Percentiles rank a stretch among this genome's conserved stretches.
Evolutionary conservation across 345 rosid genomes (phyloP).

Genomic region (Cardamine occulta): DNA sequence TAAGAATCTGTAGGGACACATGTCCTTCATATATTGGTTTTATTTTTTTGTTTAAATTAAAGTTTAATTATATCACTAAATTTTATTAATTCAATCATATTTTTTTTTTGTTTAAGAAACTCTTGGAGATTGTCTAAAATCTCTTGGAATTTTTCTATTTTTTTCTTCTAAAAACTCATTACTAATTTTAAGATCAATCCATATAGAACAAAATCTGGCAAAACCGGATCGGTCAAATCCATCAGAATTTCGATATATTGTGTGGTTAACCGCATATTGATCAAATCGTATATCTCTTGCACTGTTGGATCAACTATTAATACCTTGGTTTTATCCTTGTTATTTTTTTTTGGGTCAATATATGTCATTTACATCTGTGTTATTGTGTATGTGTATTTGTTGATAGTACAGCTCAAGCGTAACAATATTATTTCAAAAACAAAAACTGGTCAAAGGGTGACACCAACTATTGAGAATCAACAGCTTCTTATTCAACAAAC

Average conservation of each 20-base stretch:
- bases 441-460: conserved; percentile 7
- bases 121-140: no score
- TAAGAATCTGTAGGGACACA: no score
- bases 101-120: no score
- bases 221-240: neutral
- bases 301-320: conserved; percentile 4
- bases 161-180: no score
- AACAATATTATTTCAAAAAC: conserved; percentile 15
- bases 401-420: conserved; percentile 10
- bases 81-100: no score
- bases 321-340: neutral
- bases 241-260: neutral
- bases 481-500: conserved; percentile 7
- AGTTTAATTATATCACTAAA: no score
- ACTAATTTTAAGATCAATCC: neutral
- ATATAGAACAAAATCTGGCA: neutral
- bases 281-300: neutral
- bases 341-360: neutral
- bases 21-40: no score
- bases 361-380: neutral
- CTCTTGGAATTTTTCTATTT: no score
- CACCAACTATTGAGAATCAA: conserved; percentile 8
- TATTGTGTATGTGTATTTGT: neutral
- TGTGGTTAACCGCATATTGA: neutral
- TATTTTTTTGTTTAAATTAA: no score